phyloP scores from a whole-genome alignment of 1,284 basidiomycete genomes.

The Leccinum pachyderme region DNA sequence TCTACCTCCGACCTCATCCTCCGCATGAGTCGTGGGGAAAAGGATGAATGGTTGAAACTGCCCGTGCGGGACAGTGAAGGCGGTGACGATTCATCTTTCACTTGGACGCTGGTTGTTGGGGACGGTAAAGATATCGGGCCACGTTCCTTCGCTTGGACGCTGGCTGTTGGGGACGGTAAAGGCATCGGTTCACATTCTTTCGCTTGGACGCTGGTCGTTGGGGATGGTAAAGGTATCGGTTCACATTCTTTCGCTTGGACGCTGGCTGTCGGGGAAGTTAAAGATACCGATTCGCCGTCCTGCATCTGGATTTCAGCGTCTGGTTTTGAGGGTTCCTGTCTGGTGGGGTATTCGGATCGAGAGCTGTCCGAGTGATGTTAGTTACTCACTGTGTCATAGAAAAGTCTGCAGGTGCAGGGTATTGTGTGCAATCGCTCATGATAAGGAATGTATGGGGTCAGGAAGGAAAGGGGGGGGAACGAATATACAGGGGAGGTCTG shows the following conservation, averaged over 20 bases:
- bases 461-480: slow-evolving; percentile 1
- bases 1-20: slow-evolving; percentile 39
- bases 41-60: background rate
- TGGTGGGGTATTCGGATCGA: slow-evolving; percentile 14
- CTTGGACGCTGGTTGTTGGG: too few species aligned
- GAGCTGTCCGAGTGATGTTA: background rate
- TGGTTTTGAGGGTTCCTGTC: slow-evolving; percentile 7
- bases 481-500: slow-evolving; percentile 9
- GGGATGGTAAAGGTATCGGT: background rate
- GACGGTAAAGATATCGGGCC: background rate
- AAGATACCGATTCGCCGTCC: background rate
- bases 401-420: background rate
- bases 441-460: slow-evolving; percentile 30
- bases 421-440: slow-evolving; percentile 23
- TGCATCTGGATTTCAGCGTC: slow-evolving; percentile 3
- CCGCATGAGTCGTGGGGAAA: slow-evolving; percentile 8
- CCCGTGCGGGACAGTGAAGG: background rate
- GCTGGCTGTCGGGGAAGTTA: background rate
- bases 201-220: background rate
- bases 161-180: background rate
- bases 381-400: slow-evolving; percentile 18
- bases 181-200: background rate
- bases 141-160: background rate
- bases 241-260: background rate
- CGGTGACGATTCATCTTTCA: too few species aligned